Evolutionary conservation across 2,329 filamentous ascomycete genomes (phyloP).

Genomic region (Paecilomyces formosus): DNA sequence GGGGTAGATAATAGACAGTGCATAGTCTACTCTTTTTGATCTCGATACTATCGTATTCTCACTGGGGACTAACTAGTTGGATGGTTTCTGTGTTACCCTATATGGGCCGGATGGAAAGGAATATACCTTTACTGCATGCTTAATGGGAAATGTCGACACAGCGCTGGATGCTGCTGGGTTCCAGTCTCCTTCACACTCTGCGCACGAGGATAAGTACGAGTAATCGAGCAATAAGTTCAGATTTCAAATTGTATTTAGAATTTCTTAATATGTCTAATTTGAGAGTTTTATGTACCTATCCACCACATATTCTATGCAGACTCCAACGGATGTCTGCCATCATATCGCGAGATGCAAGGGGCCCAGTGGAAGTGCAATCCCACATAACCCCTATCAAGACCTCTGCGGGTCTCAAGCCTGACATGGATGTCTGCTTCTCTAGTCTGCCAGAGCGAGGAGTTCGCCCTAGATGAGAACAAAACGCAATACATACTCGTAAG

Average conservation of each 20-base stretch:
- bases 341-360: not conserved
- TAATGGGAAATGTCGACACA: too few species aligned
- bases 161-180: too few species aligned
- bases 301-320: constrained; percentile 3
- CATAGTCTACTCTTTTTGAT: too few species aligned
- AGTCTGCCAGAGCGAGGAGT: not conserved
- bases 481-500: not conserved
- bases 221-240: not conserved
- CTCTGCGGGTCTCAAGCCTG: not conserved
- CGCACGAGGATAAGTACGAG: not conserved
- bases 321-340: not conserved
- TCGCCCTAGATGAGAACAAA: not conserved
- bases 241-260: constrained; percentile 6
- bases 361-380: not conserved
- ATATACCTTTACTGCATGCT: too few species aligned
- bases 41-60: too few species aligned
- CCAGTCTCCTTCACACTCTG: too few species aligned
- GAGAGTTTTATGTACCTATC: not conserved
- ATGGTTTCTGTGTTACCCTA: too few species aligned
- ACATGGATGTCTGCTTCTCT: not conserved
- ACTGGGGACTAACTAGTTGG: too few species aligned
- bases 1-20: too few species aligned
- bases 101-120: too few species aligned
- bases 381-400: not conserved
- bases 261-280: constrained; percentile 1